These are phyloP conservation scores for Pythium rhizo-oryzae DNA, from an alignment of 352 stramenopile genomes.

Conservation along the genomic window DNA sequence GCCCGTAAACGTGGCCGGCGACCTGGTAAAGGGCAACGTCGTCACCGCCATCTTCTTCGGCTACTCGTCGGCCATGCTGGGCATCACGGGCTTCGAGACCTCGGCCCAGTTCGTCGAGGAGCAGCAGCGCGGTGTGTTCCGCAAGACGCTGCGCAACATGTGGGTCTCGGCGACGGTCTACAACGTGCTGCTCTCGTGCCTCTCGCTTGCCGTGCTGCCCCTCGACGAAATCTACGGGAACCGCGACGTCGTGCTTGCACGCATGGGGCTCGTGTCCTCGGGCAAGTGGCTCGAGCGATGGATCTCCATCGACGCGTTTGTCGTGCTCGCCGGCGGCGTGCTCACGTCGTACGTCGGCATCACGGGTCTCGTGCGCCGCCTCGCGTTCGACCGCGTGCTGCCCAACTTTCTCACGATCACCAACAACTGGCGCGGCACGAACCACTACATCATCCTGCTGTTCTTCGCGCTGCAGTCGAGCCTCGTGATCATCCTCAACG, in stretches of 20 bases:
- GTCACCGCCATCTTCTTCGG: conserved; percentile 60
- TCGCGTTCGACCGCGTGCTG: conserved; percentile 62
- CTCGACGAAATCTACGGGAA: conserved; percentile 60
- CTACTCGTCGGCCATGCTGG: conserved; percentile 73
- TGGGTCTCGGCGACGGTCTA: conserved; percentile 74
- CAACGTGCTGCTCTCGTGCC: conserved; percentile 71
- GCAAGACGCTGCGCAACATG: conserved; percentile 64
- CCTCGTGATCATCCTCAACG: conserved; percentile 61
- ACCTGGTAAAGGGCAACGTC: conserved; percentile 35
- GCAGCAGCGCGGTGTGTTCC: conserved; percentile 71
- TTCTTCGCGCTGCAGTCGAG: conserved; percentile 58
- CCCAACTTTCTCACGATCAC: conserved; percentile 41
- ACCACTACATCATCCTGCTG: conserved; percentile 67
- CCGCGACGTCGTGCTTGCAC: conserved; percentile 57
- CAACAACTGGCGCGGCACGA: conserved; percentile 57
- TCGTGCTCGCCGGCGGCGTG: conserved; percentile 74
- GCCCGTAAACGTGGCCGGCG: conserved; percentile 44
- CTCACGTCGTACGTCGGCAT: conserved; percentile 86
- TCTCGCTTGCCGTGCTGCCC: conserved; percentile 64
- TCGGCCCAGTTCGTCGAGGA: conserved; percentile 86
- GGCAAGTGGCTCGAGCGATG: conserved; percentile 48
- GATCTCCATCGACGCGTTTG: conserved; percentile 74
- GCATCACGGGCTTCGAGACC: conserved; percentile 86
- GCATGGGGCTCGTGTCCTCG: conserved; percentile 47
- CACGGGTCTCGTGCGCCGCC: conserved; percentile 60